phyloP scores from a whole-genome alignment of 768 basidiomycete species.

The Suillus americanus region DNA sequence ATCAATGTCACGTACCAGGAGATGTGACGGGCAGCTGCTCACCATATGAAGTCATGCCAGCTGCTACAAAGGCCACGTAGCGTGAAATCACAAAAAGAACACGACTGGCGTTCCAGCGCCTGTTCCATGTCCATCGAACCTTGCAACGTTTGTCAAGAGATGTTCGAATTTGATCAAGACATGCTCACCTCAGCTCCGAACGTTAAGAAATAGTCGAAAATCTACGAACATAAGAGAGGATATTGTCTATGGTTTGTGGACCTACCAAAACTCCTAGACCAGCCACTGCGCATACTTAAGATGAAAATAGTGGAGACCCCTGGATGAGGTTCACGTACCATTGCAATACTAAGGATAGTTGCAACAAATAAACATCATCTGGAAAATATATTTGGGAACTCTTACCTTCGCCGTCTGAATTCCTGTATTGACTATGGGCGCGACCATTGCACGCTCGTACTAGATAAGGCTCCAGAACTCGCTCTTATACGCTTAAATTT shows the following conservation, averaged over 20 bases:
- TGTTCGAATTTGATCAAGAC: background rate
- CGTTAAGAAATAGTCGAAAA: conserved; percentile 1
- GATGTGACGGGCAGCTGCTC: background rate
- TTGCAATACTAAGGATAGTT: background rate
- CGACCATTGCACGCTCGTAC: background rate
- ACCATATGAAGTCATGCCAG: conserved; percentile 10
- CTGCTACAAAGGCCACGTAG: conserved; percentile 8
- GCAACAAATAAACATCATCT: background rate
- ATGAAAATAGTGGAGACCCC: background rate
- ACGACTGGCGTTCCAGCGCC: background rate
- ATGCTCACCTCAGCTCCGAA: background rate
- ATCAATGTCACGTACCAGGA: background rate
- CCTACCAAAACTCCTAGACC: conserved; percentile 1
- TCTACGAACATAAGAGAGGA: background rate
- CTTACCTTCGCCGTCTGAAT: background rate
- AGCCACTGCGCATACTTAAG: background rate
- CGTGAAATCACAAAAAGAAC: conserved; percentile 7
- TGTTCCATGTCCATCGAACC: conserved; percentile 8
- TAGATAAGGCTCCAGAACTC: background rate
- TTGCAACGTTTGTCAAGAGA: background rate
- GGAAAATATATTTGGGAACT: background rate
- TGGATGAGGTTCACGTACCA: background rate
- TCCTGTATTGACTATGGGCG: background rate
- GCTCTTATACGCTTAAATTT: background rate
- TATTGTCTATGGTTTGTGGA: background rate